Conservation (phyloP, 2,329 filamentous ascomycete species). For the Thyridium curvatum region DNA sequence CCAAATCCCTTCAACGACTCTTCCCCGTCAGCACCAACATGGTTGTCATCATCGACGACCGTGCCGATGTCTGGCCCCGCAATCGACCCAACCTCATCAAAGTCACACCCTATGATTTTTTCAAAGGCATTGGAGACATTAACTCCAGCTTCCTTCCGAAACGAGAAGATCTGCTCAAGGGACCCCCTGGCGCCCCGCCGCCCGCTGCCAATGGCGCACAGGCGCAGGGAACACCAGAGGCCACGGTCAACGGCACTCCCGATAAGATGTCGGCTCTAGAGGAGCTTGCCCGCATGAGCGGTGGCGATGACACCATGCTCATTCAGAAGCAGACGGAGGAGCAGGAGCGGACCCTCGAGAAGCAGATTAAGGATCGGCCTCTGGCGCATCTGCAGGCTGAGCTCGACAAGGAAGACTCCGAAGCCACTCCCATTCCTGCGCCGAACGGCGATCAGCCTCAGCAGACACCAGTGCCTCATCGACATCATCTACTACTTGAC, state of each 20-base stretch:
- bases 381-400: conserved; percentile 88
- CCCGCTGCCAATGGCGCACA: conserved; percentile 5
- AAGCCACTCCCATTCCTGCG: conserved; percentile 27
- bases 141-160: conserved; percentile 96
- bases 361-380: conserved; percentile 83
- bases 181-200: conserved; percentile 11
- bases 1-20: conserved; percentile 82
- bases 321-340: conserved; percentile 74
- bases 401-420: conserved; percentile 77
- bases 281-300: conserved; percentile 70
- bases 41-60: conserved; percentile 98
- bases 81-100: conserved; percentile 93
- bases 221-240: background rate
- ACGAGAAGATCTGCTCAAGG: conserved; percentile 46
- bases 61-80: conserved; percentile 88
- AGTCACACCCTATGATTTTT: conserved; percentile 94
- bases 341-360: conserved; percentile 81
- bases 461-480: conserved; percentile 23
- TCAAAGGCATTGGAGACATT: conserved; percentile 96
- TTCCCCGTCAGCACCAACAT: conserved; percentile 98
- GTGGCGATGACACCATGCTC: conserved; percentile 59
- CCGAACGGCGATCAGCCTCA: conserved; percentile 14
- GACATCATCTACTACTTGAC: conserved; percentile 77
- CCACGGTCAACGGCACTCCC: too few relatives aligned
- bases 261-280: conserved; percentile 50